Conservation (phyloP, 108 stramenopile species). For the Pseudonitzschia multiseries region DNA sequence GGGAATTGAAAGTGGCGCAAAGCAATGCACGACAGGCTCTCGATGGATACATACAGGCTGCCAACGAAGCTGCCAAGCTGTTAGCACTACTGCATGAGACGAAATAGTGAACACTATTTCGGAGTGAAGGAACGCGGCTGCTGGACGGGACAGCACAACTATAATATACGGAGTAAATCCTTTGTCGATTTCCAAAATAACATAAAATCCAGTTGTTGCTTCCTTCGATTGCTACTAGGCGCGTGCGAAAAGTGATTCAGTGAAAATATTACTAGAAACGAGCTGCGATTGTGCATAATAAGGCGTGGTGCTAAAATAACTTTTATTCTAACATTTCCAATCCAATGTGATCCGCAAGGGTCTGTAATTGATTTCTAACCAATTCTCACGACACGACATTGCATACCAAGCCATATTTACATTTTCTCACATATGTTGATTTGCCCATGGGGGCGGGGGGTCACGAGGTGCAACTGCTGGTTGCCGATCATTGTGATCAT, state of each 20-base stretch:
- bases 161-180: too few relatives aligned
- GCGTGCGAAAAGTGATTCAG: background rate
- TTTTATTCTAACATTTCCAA: background rate
- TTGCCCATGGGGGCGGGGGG: background rate
- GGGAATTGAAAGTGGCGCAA: constrained; percentile 43
- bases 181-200: too few relatives aligned
- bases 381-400: too few relatives aligned
- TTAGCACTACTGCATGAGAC: constrained; percentile 9
- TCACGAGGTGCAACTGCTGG: background rate
- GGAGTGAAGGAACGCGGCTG: background rate
- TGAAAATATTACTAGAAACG: too few relatives aligned
- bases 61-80: constrained; percentile 40
- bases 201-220: too few relatives aligned
- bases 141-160: background rate
- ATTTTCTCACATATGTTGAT: background rate
- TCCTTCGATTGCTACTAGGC: too few relatives aligned
- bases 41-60: constrained; percentile 44
- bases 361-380: too few relatives aligned
- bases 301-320: background rate
- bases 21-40: constrained; percentile 41
- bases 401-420: too few relatives aligned
- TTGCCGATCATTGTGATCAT: background rate
- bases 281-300: background rate
- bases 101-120: background rate
- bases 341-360: too few relatives aligned